Evolutionary conservation across 2,329 filamentous ascomycete genomes (phyloP).

Genomic region (Fusarium sororula): DNA sequence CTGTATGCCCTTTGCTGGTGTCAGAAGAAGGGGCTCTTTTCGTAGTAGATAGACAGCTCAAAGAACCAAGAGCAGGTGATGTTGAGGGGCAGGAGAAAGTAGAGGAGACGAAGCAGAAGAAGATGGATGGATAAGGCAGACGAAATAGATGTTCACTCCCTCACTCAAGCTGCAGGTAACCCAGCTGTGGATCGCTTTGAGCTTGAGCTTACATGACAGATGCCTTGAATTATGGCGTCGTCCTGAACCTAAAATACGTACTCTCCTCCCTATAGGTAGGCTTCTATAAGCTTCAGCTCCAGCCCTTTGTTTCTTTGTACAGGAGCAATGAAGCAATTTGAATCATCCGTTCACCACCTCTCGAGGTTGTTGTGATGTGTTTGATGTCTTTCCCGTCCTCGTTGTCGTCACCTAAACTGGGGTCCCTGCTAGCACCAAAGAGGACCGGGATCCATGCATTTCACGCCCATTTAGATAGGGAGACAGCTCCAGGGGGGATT

Average conservation of each 20-base stretch:
- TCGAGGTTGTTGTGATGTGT: conserved; percentile 16
- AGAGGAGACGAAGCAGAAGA: neutral
- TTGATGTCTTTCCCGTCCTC: conserved; percentile 28
- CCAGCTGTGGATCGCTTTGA: conserved; percentile 25
- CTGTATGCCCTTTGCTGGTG: neutral
- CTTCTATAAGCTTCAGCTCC: neutral
- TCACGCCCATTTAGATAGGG: conserved; percentile 32
- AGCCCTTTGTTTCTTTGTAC: neutral
- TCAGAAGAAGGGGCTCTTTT: neutral
- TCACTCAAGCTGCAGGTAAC: neutral
- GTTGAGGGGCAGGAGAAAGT: neutral
- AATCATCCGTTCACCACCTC: neutral
- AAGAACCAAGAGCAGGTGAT: neutral
- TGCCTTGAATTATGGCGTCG: conserved; percentile 3
- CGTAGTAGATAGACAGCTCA: neutral
- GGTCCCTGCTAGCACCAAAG: conserved; percentile 31
- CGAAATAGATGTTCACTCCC: conserved; percentile 6
- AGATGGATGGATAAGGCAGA: conserved; percentile 8
- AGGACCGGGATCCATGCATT: conserved; percentile 18
- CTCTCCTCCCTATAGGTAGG: too few relatives aligned
- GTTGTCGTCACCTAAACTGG: conserved; percentile 36
- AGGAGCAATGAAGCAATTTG: neutral
- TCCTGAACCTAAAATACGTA: neutral
- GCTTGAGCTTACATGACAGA: conserved; percentile 10
- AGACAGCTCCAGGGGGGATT: neutral